Evolutionary conservation across 140 eudicot genomes (phyloP).

Genomic region (Flaveria floridana): DNA sequence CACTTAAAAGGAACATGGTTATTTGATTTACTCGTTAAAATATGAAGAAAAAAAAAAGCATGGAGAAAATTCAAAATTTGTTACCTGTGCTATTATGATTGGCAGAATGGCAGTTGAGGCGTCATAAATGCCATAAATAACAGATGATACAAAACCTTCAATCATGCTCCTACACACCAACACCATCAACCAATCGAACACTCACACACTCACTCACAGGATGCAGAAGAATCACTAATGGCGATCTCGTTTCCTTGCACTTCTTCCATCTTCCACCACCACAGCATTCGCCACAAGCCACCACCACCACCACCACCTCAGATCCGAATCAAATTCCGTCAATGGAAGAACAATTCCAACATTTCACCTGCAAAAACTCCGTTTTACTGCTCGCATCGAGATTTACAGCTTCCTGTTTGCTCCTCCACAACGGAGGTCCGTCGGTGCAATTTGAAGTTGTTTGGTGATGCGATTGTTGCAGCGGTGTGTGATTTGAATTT

Average conservation of each 20-base stretch:
- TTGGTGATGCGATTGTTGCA: not conserved
- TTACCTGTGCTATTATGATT: no score
- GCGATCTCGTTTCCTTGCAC: slow-evolving; percentile 13
- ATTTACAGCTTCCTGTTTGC: slow-evolving; percentile 30
- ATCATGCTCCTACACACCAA: slow-evolving; percentile 2
- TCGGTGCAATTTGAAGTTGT: not conserved
- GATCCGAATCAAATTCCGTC: slow-evolving; percentile 9
- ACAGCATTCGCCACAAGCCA: not conserved
- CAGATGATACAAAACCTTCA: slow-evolving; percentile 1
- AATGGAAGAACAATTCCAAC: slow-evolving; percentile 15
- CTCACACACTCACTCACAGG: no score
- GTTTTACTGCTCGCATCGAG: slow-evolving; percentile 25
- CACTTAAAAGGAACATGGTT: no score
- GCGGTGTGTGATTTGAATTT: not conserved
- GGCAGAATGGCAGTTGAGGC: slow-evolving; percentile 26
- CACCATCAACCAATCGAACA: not conserved
- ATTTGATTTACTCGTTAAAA: no score
- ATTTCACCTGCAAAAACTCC: slow-evolving; percentile 22
- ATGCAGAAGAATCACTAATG: slow-evolving; percentile 19
- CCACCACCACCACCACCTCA: slow-evolving; percentile 26
- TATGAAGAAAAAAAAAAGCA: not conserved
- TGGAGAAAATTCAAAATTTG: not conserved
- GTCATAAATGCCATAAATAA: slow-evolving; percentile 17
- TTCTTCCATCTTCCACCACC: slow-evolving; percentile 17
- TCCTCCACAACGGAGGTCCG: slow-evolving; percentile 41